Base-by-base conservation (phyloP, 164 flowering plant species). In the Piper betle region DNA sequence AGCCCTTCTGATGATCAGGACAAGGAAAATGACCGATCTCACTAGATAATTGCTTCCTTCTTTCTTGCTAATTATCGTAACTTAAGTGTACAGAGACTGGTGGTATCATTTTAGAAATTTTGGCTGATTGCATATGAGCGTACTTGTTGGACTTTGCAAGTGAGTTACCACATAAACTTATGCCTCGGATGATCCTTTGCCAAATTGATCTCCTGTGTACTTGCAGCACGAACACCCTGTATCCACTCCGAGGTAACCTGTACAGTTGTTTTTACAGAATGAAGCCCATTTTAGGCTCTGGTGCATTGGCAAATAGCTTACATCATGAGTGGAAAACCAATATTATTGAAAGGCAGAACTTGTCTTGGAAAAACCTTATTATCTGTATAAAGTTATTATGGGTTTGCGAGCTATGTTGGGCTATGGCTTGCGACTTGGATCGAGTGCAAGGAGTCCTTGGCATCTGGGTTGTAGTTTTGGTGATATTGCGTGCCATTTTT, bases 1-100 rank as follows among this genome's bases (percentile, higher is more conserved):
- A 72, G 82, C 55, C 72, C 68, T 17, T 87, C 76, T 18, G 91
- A 84, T 18, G 84, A 81, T 40, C 81, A 69, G 63, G 92, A 88
- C 65, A 88, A 88, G 74, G 82, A 74, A 69, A 58, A 57, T 9
- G 67, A 58, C 17, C 52, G 55, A 43, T 57, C 67, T 9, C 55
- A 61, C 58, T 64, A 64, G 61, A 5, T 46, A 10, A 10, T 15
- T 46, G 50, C 50, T 10, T 46, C 50, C 13, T 46, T 43, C n/a
- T 43, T 46, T 15, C 3, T 46, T 46, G 15, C 3, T 8, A 6
- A 46, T 46, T 3, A 0, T 46, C 10, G 50, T 8, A 12, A 10
- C 50, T 46, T 15, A 46, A 46, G 50, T 46, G 50, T 10, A 46
- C 15, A 10, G 12, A 15, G 15, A 15, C 50, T 8, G 13, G 10